Evolutionary conservation across 2,329 filamentous ascomycete species (phyloP).

Genomic region (Huntiella savannae): DNA sequence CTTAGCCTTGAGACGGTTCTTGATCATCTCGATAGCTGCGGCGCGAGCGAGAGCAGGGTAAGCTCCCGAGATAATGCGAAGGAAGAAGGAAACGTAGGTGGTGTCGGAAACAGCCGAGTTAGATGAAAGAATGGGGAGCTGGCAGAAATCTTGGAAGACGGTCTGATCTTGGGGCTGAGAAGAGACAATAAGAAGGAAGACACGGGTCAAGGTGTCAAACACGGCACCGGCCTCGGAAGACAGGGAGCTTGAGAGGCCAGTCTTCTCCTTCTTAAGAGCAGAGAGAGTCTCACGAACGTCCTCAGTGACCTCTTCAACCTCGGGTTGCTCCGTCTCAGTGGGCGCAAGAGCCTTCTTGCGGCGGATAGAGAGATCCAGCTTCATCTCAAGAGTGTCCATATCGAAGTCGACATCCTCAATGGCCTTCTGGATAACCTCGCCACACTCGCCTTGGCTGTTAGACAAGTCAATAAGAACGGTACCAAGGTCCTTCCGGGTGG

Average conservation of each 20-base stretch:
- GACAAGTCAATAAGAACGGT: slow-evolving; percentile 48
- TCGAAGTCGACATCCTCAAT: slow-evolving; percentile 51
- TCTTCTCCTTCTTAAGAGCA: slow-evolving; percentile 20
- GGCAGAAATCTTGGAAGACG: slow-evolving; percentile 32
- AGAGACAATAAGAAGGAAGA: slow-evolving; percentile 36
- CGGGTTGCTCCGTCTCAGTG: slow-evolving; percentile 29
- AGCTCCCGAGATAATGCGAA: slow-evolving; percentile 53
- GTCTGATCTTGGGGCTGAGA: slow-evolving; percentile 22
- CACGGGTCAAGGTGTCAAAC: slow-evolving; percentile 38
- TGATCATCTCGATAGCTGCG: slow-evolving; percentile 48
- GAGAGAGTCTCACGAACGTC: slow-evolving; percentile 23
- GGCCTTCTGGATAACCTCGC: slow-evolving; percentile 45
- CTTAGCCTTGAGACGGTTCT: slow-evolving; percentile 32
- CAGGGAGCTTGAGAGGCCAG: slow-evolving; percentile 31
- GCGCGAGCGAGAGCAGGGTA: slow-evolving; percentile 50
- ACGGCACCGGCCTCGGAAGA: slow-evolving; percentile 29
- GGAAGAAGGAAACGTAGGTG: slow-evolving; percentile 58
- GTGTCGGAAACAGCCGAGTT: slow-evolving; percentile 36
- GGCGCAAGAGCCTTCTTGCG: slow-evolving; percentile 31
- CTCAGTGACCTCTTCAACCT: slow-evolving; percentile 22
- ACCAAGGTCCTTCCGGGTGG: slow-evolving; percentile 43
- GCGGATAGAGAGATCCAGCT: slow-evolving; percentile 50
- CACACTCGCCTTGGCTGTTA: slow-evolving; percentile 36
- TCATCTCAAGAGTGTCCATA: slow-evolving; percentile 55
- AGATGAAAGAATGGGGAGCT: slow-evolving; percentile 33